Percentiles rank a stretch among this genome's conserved stretches.
Evolutionary conservation across 306 rosid species (phyloP).

Genomic region (Ziziphus jujuba): DNA sequence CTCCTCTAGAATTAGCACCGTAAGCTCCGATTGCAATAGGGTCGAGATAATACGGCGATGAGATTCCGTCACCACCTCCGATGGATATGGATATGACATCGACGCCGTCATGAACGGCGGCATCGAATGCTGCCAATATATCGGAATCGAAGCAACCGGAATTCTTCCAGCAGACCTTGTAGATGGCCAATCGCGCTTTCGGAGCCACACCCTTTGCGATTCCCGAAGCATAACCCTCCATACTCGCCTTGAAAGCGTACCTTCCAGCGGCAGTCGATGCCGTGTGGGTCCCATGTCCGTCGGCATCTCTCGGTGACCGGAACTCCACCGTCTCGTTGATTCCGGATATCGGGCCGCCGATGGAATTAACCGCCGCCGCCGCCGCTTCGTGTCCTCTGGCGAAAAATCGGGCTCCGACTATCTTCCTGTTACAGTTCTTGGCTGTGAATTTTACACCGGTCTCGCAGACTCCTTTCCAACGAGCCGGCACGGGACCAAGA

Average conservation of each 20-base stretch:
- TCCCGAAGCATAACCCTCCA: slow-evolving; percentile 83
- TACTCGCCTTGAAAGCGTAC: slow-evolving; percentile 62
- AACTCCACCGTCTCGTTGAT: slow-evolving; percentile 72
- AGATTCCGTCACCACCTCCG: slow-evolving; percentile 79
- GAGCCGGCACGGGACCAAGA: slow-evolving; percentile 67
- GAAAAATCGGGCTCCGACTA: slow-evolving; percentile 79
- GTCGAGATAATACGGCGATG: slow-evolving; percentile 77
- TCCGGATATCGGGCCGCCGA: slow-evolving; percentile 48
- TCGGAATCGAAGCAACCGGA: slow-evolving; percentile 90
- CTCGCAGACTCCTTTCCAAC: slow-evolving; percentile 83
- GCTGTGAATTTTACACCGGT: slow-evolving; percentile 55
- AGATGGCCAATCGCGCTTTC: slow-evolving; percentile 70
- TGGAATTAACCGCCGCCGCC: slow-evolving; percentile 38
- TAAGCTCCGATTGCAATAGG: slow-evolving; percentile 88
- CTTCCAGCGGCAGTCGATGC: slow-evolving; percentile 89
- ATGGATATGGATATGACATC: slow-evolving; percentile 83
- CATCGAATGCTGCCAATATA: slow-evolving; percentile 72
- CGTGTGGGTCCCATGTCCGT: slow-evolving; percentile 94
- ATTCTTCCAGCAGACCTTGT: slow-evolving; percentile 90
- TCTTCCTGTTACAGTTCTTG: slow-evolving; percentile 59
- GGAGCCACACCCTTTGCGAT: slow-evolving; percentile 92
- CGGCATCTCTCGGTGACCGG: slow-evolving; percentile 87
- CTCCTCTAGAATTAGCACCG: slow-evolving; percentile 72
- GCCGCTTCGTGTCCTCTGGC: slow-evolving; percentile 79
- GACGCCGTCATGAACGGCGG: slow-evolving; percentile 76